A percentile compares a stretch with the other conserved stretches of the same genome.
Evolutionary conservation across 108 stramenopile genomes (phyloP).

Genomic region (Aurantiochytrium sp.): DNA sequence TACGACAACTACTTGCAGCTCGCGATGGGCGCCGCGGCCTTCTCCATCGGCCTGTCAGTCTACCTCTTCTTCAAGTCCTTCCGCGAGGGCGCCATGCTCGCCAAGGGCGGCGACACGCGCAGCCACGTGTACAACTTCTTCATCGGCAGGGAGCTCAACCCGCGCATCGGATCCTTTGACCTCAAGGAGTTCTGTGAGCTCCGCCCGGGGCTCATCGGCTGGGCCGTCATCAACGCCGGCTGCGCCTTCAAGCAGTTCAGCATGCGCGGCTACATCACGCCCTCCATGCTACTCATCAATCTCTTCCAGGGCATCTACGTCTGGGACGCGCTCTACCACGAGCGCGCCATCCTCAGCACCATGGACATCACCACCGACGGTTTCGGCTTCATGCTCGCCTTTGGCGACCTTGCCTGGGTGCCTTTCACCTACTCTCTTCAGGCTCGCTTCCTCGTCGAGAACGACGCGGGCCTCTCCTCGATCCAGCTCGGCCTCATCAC

Average conservation of each 20-base stretch:
- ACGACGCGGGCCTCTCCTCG: conserved; percentile 71
- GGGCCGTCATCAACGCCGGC: conserved; percentile 80
- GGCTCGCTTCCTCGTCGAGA: conserved; percentile 79
- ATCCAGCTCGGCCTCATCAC: conserved; percentile 50
- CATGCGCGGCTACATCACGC: conserved; percentile 68
- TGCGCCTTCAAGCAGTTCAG: conserved; percentile 71
- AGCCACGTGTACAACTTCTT: conserved; percentile 84
- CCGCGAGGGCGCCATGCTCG: conserved; percentile 60
- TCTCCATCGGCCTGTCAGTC: conserved; percentile 58
- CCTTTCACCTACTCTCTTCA: conserved; percentile 92
- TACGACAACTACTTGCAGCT: conserved; percentile 5
- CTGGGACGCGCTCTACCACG: conserved; percentile 90
- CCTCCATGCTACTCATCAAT: conserved; percentile 81
- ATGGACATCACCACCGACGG: conserved; percentile 99
- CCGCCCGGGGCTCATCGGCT: conserved; percentile 70
- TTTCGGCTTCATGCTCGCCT: conserved; percentile 95
- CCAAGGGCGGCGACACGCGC: conserved; percentile 75
- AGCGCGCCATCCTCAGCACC: conserved; percentile 88
- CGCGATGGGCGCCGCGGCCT: conserved; percentile 38
- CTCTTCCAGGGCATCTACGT: conserved; percentile 89
- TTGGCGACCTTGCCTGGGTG: conserved; percentile 98
- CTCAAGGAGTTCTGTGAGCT: conserved; percentile 96
- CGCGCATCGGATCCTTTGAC: conserved; percentile 75
- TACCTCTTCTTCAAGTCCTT: conserved; percentile 75
- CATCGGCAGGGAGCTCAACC: conserved; percentile 96